phyloP scores from a whole-genome alignment of 345 rosid species.

The Passiflora organensis region DNA sequence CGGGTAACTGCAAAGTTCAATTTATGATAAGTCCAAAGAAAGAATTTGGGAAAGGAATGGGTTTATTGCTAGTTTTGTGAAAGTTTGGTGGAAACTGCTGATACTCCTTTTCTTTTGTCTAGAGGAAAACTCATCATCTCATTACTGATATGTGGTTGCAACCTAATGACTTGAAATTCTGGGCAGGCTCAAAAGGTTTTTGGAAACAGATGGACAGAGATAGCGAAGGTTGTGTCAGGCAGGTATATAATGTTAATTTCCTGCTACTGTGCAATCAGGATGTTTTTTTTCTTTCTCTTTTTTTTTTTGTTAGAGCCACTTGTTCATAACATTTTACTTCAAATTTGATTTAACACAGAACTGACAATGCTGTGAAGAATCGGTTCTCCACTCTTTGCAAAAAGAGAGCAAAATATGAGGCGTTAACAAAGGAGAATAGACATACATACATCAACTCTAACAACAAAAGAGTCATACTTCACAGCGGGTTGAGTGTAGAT shows the following conservation, averaged over 20 bases:
- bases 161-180: constrained; percentile 20
- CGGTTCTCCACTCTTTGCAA: constrained; percentile 94
- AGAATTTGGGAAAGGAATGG: too few relatives aligned
- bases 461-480: constrained; percentile 60
- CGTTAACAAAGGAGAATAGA: constrained; percentile 71
- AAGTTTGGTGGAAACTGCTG: constrained; percentile 12
- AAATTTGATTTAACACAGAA: constrained; percentile 44
- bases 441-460: constrained; percentile 46
- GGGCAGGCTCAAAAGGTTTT: constrained; percentile 85
- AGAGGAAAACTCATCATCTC: constrained; percentile 3
- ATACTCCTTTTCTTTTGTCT: constrained; percentile 6
- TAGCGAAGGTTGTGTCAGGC: constrained; percentile 98
- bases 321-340: not conserved
- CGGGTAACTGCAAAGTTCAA: too few relatives aligned
- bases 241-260: constrained; percentile 44
- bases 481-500: constrained; percentile 36
- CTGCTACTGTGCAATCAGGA: not conserved
- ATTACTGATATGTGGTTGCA: constrained; percentile 10
- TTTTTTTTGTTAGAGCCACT: not conserved
- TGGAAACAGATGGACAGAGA: constrained; percentile 99
- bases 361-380: constrained; percentile 98
- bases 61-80: constrained; percentile 1
- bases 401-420: constrained; percentile 95
- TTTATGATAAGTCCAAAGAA: too few relatives aligned
- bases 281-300: not conserved